Percentiles rank a stretch among this genome's conserved stretches.
These are phyloP conservation scores for Keqinozyma sinolaborantium DNA, from an alignment of 1,139 yeast genomes.

Conservation along the genomic window DNA sequence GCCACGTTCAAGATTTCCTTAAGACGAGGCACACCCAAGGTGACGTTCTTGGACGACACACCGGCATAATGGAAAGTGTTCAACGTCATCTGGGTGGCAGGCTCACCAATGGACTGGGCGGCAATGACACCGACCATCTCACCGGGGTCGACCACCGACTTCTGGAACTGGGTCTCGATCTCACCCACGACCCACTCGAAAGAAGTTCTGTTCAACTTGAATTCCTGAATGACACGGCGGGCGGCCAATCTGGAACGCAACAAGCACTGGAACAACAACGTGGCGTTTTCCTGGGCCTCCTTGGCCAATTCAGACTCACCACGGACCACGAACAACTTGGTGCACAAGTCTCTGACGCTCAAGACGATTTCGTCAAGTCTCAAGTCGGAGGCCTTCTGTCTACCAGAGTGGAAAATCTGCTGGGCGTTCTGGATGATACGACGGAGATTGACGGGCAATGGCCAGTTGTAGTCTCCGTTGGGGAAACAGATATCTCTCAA, in stretches of 20 bases:
- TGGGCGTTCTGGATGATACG: slow-evolving; percentile 97
- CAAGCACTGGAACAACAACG: slow-evolving; percentile 84
- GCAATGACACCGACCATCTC: slow-evolving; percentile 99
- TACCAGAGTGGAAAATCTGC: slow-evolving; percentile 92
- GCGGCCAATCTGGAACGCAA: slow-evolving; percentile 89
- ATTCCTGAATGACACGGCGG: slow-evolving; percentile 90
- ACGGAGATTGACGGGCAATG: slow-evolving; percentile 93
- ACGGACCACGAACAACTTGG: slow-evolving; percentile 71
- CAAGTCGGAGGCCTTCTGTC: slow-evolving; percentile 85
- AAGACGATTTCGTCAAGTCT: slow-evolving; percentile 75
- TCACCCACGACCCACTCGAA: slow-evolving; percentile 97
- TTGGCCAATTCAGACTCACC: slow-evolving; percentile 70
- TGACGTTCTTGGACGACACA: slow-evolving; percentile 98
- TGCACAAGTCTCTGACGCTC: slow-evolving; percentile 69
- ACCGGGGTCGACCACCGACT: slow-evolving; percentile 95
- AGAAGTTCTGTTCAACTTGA: slow-evolving; percentile 76
- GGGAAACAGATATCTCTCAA: slow-evolving; percentile 79
- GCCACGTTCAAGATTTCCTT: slow-evolving; percentile 99
- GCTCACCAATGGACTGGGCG: slow-evolving; percentile 99
- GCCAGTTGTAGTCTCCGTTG: slow-evolving; percentile 96
- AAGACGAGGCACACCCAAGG: slow-evolving; percentile 98
- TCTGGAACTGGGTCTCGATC: slow-evolving; percentile 88
- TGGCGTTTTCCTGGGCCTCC: slow-evolving; percentile 93
- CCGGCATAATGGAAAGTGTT: slow-evolving; percentile 99
- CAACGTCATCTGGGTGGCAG: slow-evolving; percentile 99